Evolutionary conservation across 148 eudicot species (phyloP), one percentile per base, ranked within the genome.

Genomic region (Nepenthes mirabilis): DNA sequence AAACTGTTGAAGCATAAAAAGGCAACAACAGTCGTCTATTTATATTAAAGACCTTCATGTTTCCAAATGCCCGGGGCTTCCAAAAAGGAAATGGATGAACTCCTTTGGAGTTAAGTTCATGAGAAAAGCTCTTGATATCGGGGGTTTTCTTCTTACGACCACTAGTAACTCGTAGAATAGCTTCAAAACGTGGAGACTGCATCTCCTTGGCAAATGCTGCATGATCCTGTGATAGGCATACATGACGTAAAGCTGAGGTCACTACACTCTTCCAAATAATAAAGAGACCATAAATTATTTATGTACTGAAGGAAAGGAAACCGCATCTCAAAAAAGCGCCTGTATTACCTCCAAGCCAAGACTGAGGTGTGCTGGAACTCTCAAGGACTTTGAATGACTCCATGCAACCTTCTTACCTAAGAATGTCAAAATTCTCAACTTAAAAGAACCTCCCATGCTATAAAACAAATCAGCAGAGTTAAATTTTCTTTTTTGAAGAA

Each of bases 91-190:
- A 88, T 57, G 99, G 83, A 2, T 87, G 83, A 49, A 94, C 99
- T 57, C 99, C 99, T 79, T 89, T 94, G 45, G 99, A 94, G 78
- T 94, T 85, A 36, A 94, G 95, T 61, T 94, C 99, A 60, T 94
- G 99, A 57, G 99, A 94, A 77, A 94, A 94, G 75, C 99, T 94
- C 79, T 94, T 94, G 73, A 94, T 70, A 58, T 86, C 95, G 2
- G 83, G 80, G 14, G 69, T 73, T 81, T 80, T 86, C 79, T 80
- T 94, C 71, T 70, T 86, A 53, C 96, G 85, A 36, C 87, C 91
- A 67, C 99, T 89, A 11, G 97, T 94, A 60, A 79, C 76, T 67
- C 89, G 95, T 53, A 94, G 45, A 62, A 89, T 72, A 63, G 99
- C 97, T 70, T 79, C 95, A 68, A 93, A 86, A 14, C 99, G 84